Evolutionary conservation across 257 asterid species (phyloP), one percentile per base, ranked within the genome.

Genomic region (Fraxinus quadrangulata): DNA sequence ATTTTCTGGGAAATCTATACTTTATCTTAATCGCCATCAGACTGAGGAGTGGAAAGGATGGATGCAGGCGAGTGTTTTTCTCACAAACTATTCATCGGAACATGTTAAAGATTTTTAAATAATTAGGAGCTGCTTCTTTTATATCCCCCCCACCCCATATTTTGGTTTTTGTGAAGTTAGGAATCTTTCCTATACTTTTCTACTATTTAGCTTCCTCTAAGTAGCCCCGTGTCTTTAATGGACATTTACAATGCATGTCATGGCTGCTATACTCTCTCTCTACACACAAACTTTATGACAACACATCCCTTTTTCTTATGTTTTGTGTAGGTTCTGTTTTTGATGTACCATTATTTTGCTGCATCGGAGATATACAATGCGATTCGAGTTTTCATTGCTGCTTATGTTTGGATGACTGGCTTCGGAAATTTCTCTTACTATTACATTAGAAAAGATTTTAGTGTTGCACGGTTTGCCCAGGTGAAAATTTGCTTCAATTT

Each of bases 371-470:
- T 95, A 56, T 93, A 95, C 87, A 95, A 95, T 81, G 99, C 99
- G 17, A 91, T 93, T 84, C 98, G 98, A 81, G 79, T 95, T 79
- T 95, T 93, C 74, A 95, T 95, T 81, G 99, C 99, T 84, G 99
- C 98, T 76, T 95, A 95, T 80, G 98, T 95, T 39, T 93, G 99
- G 99, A 91, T 93, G 99, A 95, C 98, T 74, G 99, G 99, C 63
- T 95, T 95, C 61, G 99, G 98, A 68, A 95, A 95, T 86, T 95
- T 95, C 89, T 95, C 99, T 69, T 95, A 95, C 82, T 95, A 93
- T 85, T 95, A 95, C 77, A 89, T 95, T 80, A 91, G 91, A 71
- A 95, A 92, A 84, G 97, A 95, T 84, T 95, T 93, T 81, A 92
- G 98, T 80, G 71, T 95, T 83, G 92, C 92, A 82, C 91, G 99